Conservation (phyloP, 2,329 filamentous ascomycete genomes). For the Colletotrichum sp. region DNA sequence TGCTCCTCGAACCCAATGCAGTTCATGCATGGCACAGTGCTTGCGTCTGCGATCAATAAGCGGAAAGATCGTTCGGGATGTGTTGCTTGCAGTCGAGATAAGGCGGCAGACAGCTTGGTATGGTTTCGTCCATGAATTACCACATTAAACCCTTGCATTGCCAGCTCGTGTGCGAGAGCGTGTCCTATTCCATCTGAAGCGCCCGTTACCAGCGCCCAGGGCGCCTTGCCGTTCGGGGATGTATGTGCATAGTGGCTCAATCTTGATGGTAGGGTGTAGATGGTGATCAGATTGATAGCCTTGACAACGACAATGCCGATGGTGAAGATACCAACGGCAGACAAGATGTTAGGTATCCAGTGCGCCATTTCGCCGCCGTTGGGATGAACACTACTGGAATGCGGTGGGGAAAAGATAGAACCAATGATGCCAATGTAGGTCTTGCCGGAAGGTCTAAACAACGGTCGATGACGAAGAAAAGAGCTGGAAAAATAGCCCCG, state of each 20-base stretch:
- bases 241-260: not conserved
- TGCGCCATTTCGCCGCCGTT: not conserved
- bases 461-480: not conserved
- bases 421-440: not conserved
- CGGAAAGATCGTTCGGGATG: not conserved
- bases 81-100: not conserved
- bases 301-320: not conserved
- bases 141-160: not conserved
- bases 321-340: not conserved
- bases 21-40: not conserved
- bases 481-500: not conserved
- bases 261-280: not conserved
- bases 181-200: not conserved
- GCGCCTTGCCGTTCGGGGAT: not conserved
- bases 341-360: not conserved
- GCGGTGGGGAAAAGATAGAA: not conserved
- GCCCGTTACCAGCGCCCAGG: not conserved
- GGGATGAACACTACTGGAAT: not conserved
- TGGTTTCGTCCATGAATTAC: not conserved
- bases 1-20: not conserved
- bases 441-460: not conserved
- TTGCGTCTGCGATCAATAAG: not conserved
- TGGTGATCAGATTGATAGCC: not conserved
- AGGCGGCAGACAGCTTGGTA: not conserved
- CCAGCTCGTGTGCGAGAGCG: not conserved